Evolutionary conservation across 768 basidiomycete species (phyloP).

Genomic region (Hemileccinum impolitum): DNA sequence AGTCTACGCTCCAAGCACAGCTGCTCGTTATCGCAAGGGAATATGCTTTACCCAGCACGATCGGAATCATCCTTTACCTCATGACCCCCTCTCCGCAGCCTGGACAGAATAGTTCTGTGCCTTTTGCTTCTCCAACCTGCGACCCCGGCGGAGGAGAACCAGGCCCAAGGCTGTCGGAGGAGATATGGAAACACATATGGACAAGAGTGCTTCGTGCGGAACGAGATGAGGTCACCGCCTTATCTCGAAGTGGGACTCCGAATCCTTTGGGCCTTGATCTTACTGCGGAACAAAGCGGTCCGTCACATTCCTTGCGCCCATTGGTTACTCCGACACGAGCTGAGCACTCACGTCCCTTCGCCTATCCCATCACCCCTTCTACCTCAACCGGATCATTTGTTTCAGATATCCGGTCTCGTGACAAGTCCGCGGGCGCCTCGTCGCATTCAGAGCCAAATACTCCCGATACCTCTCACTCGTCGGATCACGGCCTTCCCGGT

Average conservation of each 20-base stretch:
- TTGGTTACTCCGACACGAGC: conserved; percentile 43
- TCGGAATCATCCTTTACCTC: conserved; percentile 82
- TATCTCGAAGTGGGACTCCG: conserved; percentile 35
- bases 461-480: conserved; percentile 48
- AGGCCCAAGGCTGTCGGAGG: conserved; percentile 82
- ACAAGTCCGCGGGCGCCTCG: conserved; percentile 49
- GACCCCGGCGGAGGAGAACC: conserved; percentile 47
- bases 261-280: conserved; percentile 45
- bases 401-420: conserved; percentile 45
- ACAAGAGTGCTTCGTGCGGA: conserved; percentile 63
- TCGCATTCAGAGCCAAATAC: conserved; percentile 48
- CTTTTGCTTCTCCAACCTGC: conserved; percentile 15
- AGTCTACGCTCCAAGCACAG: conserved; percentile 80
- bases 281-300: conserved; percentile 33
- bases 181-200: conserved; percentile 90
- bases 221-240: conserved; percentile 38
- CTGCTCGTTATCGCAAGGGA: conserved; percentile 87
- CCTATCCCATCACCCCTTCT: conserved; percentile 36
- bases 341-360: conserved; percentile 37
- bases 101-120: conserved; percentile 12
- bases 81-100: conserved; percentile 39
- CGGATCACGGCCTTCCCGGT: conserved; percentile 40
- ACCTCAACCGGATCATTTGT: conserved; percentile 51
- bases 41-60: conserved; percentile 85
- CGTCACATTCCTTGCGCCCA: conserved; percentile 39